Base-by-base conservation (phyloP, 2,329 filamentous ascomycete genomes). In the Apiospora saccharicola region DNA sequence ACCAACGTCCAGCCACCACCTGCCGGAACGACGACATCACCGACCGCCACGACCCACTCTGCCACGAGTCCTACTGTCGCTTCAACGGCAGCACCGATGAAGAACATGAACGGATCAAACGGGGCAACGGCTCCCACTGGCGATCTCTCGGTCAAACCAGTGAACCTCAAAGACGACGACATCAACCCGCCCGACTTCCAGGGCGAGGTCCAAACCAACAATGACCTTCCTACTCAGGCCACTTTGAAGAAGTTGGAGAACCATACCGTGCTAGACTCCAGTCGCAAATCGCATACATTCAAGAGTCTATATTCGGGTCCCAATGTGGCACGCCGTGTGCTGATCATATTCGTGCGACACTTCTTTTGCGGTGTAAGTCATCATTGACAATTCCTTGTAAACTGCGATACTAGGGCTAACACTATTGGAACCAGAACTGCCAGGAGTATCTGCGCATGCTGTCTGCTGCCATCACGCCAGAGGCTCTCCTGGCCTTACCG, bases 361-460 rank as follows among this genome's bases (percentile, higher is more conserved):
- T 95, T 95, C 82, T 94, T 93, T 85, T 95, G 93, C 79, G 92
- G 92, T 47, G 92, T 94, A 86, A 81, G 91, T 86, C 57, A 19
- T 61, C 26, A 44, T 53, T 69, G 70, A 34, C 26, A 30, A 30
- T 30, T 30, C 67, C 10, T 44, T 44, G 47, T 64, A 34, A n/a
- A 64, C 2, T 14, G 34, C 6, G 57, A 12, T 61, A 67, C 30
- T 41, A 22, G 30, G 37, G 46, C 64, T 57, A 51, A 71, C 19
- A 57, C 26, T 13, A 22, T 41, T 12, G 14, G 6, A 19, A 41
- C 22, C 75, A 94, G 91, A 93, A 91, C 80, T 95, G 93, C 82
- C 93, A 94, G 81, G 91, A 94, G 79, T 95, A 93, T 80, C 84
- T 95, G 34, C 89, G 89, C 72, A 84, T 87, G 4, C 85, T 95